phyloP scores from a whole-genome alignment of 2,329 filamentous ascomycete species.

The Calonectria henricotiae region DNA sequence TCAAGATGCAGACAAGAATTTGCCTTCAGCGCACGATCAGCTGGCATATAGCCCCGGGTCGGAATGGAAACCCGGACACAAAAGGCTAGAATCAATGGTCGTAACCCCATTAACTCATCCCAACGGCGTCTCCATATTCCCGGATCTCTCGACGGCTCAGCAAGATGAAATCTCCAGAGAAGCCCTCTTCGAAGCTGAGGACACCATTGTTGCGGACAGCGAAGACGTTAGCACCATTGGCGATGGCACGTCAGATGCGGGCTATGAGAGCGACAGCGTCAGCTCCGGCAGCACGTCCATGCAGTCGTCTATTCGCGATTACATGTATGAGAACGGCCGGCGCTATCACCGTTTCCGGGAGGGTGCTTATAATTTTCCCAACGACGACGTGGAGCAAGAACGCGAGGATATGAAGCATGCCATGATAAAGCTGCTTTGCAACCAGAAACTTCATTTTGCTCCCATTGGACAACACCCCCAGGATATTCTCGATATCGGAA shows the following conservation, averaged over 20 bases:
- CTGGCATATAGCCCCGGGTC: slow-evolving; percentile 16
- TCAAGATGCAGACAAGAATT: neutral
- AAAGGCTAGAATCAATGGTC: slow-evolving; percentile 46
- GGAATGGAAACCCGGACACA: slow-evolving; percentile 23
- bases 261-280: slow-evolving; percentile 59
- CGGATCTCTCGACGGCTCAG: slow-evolving; percentile 56
- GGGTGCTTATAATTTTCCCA: slow-evolving; percentile 72
- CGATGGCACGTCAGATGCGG: slow-evolving; percentile 55
- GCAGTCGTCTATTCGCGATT: slow-evolving; percentile 65
- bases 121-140: slow-evolving; percentile 59
- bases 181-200: slow-evolving; percentile 58
- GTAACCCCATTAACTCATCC: slow-evolving; percentile 58
- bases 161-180: slow-evolving; percentile 59
- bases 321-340: slow-evolving; percentile 72
- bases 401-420: slow-evolving; percentile 72
- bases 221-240: slow-evolving; percentile 47
- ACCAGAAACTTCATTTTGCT: slow-evolving; percentile 68
- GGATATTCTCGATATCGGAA: slow-evolving; percentile 72
- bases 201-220: slow-evolving; percentile 58
- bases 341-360: slow-evolving; percentile 72
- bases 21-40: neutral
- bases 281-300: slow-evolving; percentile 60
- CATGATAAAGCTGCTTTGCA: slow-evolving; percentile 67
- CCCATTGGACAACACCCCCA: slow-evolving; percentile 66
- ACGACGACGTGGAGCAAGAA: slow-evolving; percentile 74